Percentiles rank a stretch among this genome's conserved stretches.
Evolutionary conservation across 352 stramenopile genomes (phyloP).

Genomic region (Phytophthora vignae): DNA sequence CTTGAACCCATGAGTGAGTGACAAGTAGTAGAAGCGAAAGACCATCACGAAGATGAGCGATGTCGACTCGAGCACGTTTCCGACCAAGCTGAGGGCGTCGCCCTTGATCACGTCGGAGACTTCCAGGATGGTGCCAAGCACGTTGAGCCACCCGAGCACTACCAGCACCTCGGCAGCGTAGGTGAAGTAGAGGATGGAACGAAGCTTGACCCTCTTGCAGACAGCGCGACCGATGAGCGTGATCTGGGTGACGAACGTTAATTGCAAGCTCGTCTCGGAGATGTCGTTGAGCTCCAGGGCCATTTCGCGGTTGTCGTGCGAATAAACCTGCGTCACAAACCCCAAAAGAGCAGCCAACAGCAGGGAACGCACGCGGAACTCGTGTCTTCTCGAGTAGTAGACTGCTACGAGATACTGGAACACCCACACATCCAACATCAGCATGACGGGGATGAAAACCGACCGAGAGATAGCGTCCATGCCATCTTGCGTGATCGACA

Average conservation of each 20-base stretch:
- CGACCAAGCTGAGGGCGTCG: slow-evolving; percentile 6
- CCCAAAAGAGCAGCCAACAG: slow-evolving; percentile 26
- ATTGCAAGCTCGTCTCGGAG: slow-evolving; percentile 35
- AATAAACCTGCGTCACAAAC: slow-evolving; percentile 33
- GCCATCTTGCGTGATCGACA: slow-evolving; percentile 13
- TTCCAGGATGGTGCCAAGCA: slow-evolving; percentile 5
- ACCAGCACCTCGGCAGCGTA: slow-evolving; percentile 24
- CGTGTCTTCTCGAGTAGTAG: slow-evolving; percentile 25
- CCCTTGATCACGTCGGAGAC: neutral
- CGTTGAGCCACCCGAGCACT: slow-evolving; percentile 8
- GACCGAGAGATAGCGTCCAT: slow-evolving; percentile 13
- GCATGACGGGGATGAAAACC: slow-evolving; percentile 24
- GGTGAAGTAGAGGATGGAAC: slow-evolving; percentile 20
- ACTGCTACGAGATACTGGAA: slow-evolving; percentile 24
- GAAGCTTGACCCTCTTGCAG: slow-evolving; percentile 28
- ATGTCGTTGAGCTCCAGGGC: slow-evolving; percentile 37
- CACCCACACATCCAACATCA: slow-evolving; percentile 12
- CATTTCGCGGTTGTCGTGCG: slow-evolving; percentile 13
- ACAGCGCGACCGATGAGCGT: slow-evolving; percentile 34
- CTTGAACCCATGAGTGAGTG: slow-evolving; percentile 10
- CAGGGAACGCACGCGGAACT: slow-evolving; percentile 17
- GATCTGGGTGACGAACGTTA: slow-evolving; percentile 48
- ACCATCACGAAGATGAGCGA: slow-evolving; percentile 26
- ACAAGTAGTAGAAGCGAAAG: slow-evolving; percentile 38
- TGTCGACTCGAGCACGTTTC: slow-evolving; percentile 23